Evolutionary conservation across 257 asterid species (phyloP), one percentile per base, ranked within the genome.

Genomic region (Solanum neorickii): DNA sequence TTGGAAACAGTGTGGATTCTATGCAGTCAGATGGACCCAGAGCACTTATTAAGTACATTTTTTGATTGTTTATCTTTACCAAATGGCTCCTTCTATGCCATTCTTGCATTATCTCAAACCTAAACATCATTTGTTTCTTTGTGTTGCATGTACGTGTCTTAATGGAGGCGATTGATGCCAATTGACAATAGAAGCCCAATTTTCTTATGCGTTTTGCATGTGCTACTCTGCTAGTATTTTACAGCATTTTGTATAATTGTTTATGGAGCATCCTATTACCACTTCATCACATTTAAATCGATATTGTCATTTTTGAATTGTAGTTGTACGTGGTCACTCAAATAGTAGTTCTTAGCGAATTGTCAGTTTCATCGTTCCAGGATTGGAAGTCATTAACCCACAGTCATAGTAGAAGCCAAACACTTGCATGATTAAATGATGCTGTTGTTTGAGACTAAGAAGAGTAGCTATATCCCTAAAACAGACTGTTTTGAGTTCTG

Each of bases 11-110:
- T 82, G 89, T 97, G 82, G 99, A 97, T 89, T 90, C 98, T 82
- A 91, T 97, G 83, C 84, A n/a, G 95, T 97, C 97, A 41, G 98
- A 92, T 87, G 99, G 98, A 93, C 96, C 98, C 80, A 93, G 83
- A 91, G 97, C 97, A 68, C 91, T 97, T 60, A 68, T 94, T 91
- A 94, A 97, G 99, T 97, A 95, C 86, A 92, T 86, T 56, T 56
- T 86, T 86, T 73, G 12, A 78, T 80, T 80, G 27, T 29, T 80
- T 42, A 42, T 76, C 83, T 76, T 76, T 42, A 41, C 21, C 37
- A 31, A n/a, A 41, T 3, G 59, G 60, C 13, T 76, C 60, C 23
- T 5, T 76, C 83, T 42, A 7, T 76, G n/a, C 60, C 49, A 44
- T 77, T 77, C 60, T 80, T 27, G 66, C 21, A 80, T 47, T 47